These are phyloP conservation scores for Fonsecaea pedrosoi DNA, from an alignment of 2,329 filamentous ascomycete species.

Conservation along the genomic window DNA sequence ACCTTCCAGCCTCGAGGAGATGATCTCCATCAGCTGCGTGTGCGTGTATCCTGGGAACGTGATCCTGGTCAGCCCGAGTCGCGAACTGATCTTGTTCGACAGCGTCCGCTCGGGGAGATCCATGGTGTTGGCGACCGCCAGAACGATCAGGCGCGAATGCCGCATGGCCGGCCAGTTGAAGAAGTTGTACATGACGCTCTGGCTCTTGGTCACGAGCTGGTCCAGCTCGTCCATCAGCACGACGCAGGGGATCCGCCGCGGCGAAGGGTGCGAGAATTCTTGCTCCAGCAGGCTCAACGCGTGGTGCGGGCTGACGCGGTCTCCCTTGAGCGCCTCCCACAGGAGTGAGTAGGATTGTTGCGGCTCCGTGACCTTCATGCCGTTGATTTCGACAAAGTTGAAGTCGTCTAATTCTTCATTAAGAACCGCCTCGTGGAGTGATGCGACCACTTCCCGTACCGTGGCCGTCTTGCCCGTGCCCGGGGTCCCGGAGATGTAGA, in stretches of 20 bases:
- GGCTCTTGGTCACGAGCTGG: slow-evolving; percentile 95
- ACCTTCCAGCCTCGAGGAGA: slow-evolving; percentile 87
- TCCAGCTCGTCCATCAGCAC: slow-evolving; percentile 99
- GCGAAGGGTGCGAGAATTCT: slow-evolving; percentile 90
- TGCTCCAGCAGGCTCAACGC: slow-evolving; percentile 88
- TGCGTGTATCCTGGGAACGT: slow-evolving; percentile 98
- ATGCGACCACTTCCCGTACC: slow-evolving; percentile 89
- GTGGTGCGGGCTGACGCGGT: slow-evolving; percentile 89
- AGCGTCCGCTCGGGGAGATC: slow-evolving; percentile 93
- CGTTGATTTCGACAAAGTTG: slow-evolving; percentile 99
- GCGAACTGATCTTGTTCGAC: slow-evolving; percentile 97
- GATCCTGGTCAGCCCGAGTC: slow-evolving; percentile 87
- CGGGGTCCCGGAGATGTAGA: slow-evolving; percentile 98
- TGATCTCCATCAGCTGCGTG: slow-evolving; percentile 96
- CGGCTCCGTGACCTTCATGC: slow-evolving; percentile 98
- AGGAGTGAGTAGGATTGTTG: slow-evolving; percentile 94
- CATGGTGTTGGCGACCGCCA: slow-evolving; percentile 99
- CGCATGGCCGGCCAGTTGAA: slow-evolving; percentile 97
- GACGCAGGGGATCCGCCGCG: slow-evolving; percentile 88
- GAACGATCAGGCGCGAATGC: slow-evolving; percentile 90
- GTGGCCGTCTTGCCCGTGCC: slow-evolving; percentile 98
- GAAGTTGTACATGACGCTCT: slow-evolving; percentile 99
- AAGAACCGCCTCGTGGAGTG: slow-evolving; percentile 83
- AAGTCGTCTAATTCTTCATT: slow-evolving; percentile 96
- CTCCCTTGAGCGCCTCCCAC: slow-evolving; percentile 94